Evolutionary conservation across 2,329 filamentous ascomycete species (phyloP).

Genomic region (Lasiodiplodia sp.): DNA sequence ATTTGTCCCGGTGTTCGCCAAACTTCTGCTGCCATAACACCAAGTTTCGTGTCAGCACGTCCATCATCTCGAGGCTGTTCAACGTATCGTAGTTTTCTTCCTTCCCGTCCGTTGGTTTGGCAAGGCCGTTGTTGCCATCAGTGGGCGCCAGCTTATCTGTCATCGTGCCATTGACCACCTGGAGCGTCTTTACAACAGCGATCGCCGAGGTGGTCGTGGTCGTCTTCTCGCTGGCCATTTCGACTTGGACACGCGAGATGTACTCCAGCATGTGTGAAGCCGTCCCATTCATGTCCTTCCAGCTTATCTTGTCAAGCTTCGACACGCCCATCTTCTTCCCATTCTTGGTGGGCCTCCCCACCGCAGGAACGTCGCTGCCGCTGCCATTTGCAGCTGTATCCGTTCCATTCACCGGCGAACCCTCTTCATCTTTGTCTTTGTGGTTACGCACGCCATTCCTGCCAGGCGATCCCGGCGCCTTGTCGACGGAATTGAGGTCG

Average conservation of each 20-base stretch:
- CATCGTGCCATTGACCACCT: slow-evolving; percentile 34
- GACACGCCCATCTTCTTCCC: slow-evolving; percentile 38
- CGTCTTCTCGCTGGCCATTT: slow-evolving; percentile 70
- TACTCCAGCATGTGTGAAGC: slow-evolving; percentile 87
- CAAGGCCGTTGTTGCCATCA: slow-evolving; percentile 30
- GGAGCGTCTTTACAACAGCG: slow-evolving; percentile 38
- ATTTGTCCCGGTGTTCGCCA: slow-evolving; percentile 29
- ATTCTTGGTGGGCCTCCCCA: slow-evolving; percentile 48
- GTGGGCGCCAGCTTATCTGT: slow-evolving; percentile 24
- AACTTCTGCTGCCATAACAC: slow-evolving; percentile 78
- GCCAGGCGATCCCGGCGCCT: slow-evolving; percentile 18
- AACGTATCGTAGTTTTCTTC: slow-evolving; percentile 73
- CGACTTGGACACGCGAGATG: slow-evolving; percentile 86
- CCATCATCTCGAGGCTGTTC: slow-evolving; percentile 89
- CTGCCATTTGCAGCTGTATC: slow-evolving; percentile 31
- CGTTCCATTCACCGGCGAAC: slow-evolving; percentile 38
- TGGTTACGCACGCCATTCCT: slow-evolving; percentile 13
- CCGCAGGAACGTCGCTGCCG: slow-evolving; percentile 52
- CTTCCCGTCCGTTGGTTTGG: slow-evolving; percentile 32
- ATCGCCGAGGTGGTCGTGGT: slow-evolving; percentile 33
- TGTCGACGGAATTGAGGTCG: slow-evolving; percentile 22
- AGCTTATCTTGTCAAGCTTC: slow-evolving; percentile 69
- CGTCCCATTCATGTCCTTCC: slow-evolving; percentile 87
- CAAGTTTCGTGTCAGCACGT: slow-evolving; percentile 78
- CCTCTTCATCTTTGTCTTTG: slow-evolving; percentile 25